These are phyloP conservation scores for Lasiodiplodia theobromae DNA, from an alignment of 2,329 filamentous ascomycete species.

Conservation along the genomic window DNA sequence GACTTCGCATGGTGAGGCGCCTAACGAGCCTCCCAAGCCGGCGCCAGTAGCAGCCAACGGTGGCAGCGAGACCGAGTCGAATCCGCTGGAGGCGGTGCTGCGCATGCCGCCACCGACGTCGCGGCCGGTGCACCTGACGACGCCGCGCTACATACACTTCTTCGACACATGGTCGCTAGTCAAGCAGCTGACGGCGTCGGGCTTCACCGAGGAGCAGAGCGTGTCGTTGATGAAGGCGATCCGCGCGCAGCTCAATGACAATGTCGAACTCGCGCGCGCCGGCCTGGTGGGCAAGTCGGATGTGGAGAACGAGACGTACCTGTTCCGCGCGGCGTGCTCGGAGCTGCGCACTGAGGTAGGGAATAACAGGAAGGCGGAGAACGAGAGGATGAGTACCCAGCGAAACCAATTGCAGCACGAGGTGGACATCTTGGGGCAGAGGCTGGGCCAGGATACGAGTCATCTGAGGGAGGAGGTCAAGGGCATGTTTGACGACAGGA, in stretches of 20 bases:
- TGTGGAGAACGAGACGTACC: constrained; percentile 85
- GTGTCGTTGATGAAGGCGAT: constrained; percentile 93
- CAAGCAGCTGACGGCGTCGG: constrained; percentile 73
- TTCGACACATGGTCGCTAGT: constrained; percentile 95
- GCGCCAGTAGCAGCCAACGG: constrained; percentile 17
- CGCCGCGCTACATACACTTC: constrained; percentile 88
- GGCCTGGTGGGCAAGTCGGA: constrained; percentile 88
- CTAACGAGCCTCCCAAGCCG: constrained; percentile 8
- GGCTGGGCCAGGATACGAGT: constrained; percentile 80
- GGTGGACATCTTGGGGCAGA: constrained; percentile 88
- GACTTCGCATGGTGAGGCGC: constrained; percentile 1
- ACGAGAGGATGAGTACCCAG: constrained; percentile 83
- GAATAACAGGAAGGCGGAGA: constrained; percentile 75
- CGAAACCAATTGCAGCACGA: constrained; percentile 90
- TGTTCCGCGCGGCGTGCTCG: constrained; percentile 92
- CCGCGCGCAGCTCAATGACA: constrained; percentile 75
- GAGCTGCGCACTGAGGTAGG: constrained; percentile 88
- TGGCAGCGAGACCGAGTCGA: constrained; percentile 35
- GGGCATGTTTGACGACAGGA: constrained; percentile 94
- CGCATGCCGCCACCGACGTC: constrained; percentile 50
- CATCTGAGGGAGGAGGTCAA: constrained; percentile 90
- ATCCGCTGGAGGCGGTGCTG: constrained; percentile 50
- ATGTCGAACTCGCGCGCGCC: constrained; percentile 80
- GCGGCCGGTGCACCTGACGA: constrained; percentile 71
- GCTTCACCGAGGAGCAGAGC: constrained; percentile 77